Base-by-base conservation (phyloP, 495 filamentous ascomycete genomes). In the Xylaria flabelliformis region DNA sequence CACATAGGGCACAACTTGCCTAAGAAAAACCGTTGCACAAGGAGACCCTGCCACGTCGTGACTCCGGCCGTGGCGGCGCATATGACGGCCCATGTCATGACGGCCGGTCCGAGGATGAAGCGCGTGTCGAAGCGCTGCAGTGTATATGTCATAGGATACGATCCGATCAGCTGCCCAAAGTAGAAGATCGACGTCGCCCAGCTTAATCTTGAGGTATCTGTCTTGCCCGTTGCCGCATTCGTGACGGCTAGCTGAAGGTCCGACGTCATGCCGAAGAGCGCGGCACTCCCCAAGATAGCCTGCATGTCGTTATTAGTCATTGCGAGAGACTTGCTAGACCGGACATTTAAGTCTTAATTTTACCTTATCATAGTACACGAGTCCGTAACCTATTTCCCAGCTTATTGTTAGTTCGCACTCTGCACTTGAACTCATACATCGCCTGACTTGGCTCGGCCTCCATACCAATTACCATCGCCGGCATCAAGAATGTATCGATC, bases 131-230 rank as follows among this genome's bases (percentile, higher is more conserved):
- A 92, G 62, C 85, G 86, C 78, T 94, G 92, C 29, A 92, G 80
- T 10, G 87, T 80, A 67, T 90, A 91, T 1, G 90, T 90, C 88
- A 93, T 89, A 13, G 91, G 92, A 75, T 92, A 94, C 19, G 91
- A 80, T 0, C 91, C 92, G 2, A 87, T 89, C 17, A 94, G 84
- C 90, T 92, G 91, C 32, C 91, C 91, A 73, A 94, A 93, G 81
- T 93, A 94, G 82, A 94, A 94, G 76, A 93, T 83, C 1, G 90
- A 93, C 0, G 90, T 93, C 21, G 91, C 91, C 92, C 91, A 93
- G 73, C 87, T 89, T 39, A 93, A 84, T 15, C 91, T 86, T 0
- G 85, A 85, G 34, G 64, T 67, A n/a, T 67, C 64, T n/a, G 64
- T 67, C 64, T 55, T 53, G 29, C 48, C 46, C 0, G 64, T 67